Base-by-base conservation (phyloP, 2,329 filamentous ascomycete genomes). In the Colletotrichum coccodes region DNA sequence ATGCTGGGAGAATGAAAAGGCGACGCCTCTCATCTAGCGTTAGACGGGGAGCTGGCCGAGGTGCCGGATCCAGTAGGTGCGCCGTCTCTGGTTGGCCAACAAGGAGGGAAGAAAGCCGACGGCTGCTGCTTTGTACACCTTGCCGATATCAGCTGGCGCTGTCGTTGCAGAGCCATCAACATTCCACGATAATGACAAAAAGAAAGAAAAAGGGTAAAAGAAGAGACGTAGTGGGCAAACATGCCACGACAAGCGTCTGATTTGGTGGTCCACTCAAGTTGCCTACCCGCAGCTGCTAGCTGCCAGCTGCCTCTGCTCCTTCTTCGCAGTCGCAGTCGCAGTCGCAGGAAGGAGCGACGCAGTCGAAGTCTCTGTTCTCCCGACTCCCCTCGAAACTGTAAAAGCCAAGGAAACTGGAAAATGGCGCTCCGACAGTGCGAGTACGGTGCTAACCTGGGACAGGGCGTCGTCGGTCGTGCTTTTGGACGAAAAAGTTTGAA, bases 41-140 rank as follows among this genome's bases (percentile, higher is more conserved):
- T 28, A 18, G 47, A 65, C 42, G 49, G 23, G 21, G 32, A 60
- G 40, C 28, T 69, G 56, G 32, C 56, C 66, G 62, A 66, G 47
- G 56, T 69, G 54, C 62, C 56, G 66, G 60, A 60, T 56, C 23
- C 49, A 60, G 61, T 49, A 50, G 21, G 30, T 21, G 54, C 54
- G 42, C 38, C 53, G 44, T 49, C 46, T 64, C 38, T 68, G 65
- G 65, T 68, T 68, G 60, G 60, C n/a, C n/a, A n/a, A 68, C 46
- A 32, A 47, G 23, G 16, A 44, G 40, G 28, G 32, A 38, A 23
- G 32, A 59, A 50, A 58, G 49, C 54, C 61, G 53, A 26, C 50
- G 14, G 42, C 49, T 44, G 59, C 60, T 64, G 52, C 60, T 57
- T 28, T 58, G 8, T 9, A 38, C 36, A 12, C 23, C n/a, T n/a